phyloP scores from a whole-genome alignment of 1,139 yeast species.

The Lodderomyces jiufengensis region DNA sequence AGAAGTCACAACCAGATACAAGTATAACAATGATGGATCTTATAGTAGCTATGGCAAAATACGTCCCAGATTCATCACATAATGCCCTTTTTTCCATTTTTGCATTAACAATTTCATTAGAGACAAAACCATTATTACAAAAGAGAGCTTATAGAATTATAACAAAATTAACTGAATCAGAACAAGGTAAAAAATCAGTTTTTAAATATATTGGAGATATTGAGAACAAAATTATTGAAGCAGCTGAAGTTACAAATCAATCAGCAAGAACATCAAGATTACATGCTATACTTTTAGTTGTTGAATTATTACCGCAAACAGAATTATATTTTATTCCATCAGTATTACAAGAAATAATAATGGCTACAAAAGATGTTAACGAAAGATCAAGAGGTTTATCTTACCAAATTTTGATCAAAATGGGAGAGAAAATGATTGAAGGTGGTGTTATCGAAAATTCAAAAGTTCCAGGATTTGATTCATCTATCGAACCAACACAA shows the following conservation, averaged over 20 bases:
- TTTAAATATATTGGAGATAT: constrained; percentile 52
- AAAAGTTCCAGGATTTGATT: constrained; percentile 66
- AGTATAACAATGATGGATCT: constrained; percentile 89
- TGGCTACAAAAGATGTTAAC: constrained; percentile 90
- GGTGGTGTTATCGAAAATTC: constrained; percentile 71
- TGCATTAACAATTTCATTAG: constrained; percentile 55
- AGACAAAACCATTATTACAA: constrained; percentile 68
- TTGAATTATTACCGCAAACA: constrained; percentile 56
- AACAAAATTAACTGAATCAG: constrained; percentile 64
- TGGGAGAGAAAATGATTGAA: constrained; percentile 74
- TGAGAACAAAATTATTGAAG: constrained; percentile 54
- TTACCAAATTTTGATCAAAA: constrained; percentile 67
- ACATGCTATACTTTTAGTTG: constrained; percentile 57
- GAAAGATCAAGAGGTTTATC: constrained; percentile 88
- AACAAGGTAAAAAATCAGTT: constrained; percentile 56
- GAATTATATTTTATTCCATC: constrained; percentile 78
- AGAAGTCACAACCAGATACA: constrained; percentile 41
- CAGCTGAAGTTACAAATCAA: constrained; percentile 58
- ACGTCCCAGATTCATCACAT: constrained; percentile 68
- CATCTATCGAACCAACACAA: constrained; percentile 53
- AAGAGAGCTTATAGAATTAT: constrained; percentile 87
- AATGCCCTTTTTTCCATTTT: constrained; percentile 76
- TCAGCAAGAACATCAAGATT: constrained; percentile 84
- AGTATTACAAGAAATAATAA: constrained; percentile 78
- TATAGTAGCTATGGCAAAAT: constrained; percentile 80